Evolutionary conservation across 768 basidiomycete species (phyloP).

Genomic region (Nevesoporus exiguus): DNA sequence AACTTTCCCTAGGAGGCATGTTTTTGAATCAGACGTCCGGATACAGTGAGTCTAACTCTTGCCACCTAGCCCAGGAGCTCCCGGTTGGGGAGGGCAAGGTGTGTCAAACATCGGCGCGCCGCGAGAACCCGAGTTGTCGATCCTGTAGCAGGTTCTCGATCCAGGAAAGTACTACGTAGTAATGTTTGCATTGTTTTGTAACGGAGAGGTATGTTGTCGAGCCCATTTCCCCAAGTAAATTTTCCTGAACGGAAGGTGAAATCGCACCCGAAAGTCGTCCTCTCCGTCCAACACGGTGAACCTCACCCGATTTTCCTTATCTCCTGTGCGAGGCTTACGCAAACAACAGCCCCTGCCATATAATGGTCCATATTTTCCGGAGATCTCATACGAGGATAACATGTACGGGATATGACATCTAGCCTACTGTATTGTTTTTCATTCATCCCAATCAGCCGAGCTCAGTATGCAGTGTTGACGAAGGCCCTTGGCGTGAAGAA

Average conservation of each 20-base stretch:
- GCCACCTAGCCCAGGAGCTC: constrained; percentile 39
- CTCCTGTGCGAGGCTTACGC: not conserved
- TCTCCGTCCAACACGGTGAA: constrained; percentile 59
- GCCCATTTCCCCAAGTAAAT: not conserved
- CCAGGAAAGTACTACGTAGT: constrained; percentile 53
- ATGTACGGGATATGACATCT: constrained; percentile 34
- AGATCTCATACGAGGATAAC: constrained; percentile 56
- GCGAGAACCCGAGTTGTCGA: not conserved
- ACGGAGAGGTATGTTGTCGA: constrained; percentile 46
- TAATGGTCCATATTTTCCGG: constrained; percentile 58
- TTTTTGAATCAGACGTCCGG: not conserved
- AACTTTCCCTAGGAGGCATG: constrained; percentile 44
- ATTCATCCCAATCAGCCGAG: constrained; percentile 38
- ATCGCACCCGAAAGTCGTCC: constrained; percentile 38
- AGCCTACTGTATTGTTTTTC: not conserved
- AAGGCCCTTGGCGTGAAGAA: constrained; percentile 43
- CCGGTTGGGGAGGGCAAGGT: constrained; percentile 52
- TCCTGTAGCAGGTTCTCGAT: constrained; percentile 39
- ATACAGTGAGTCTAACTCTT: not conserved
- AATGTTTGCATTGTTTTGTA: constrained; percentile 55
- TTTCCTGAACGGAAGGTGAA: not conserved
- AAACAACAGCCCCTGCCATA: constrained; percentile 45
- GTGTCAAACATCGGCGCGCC: not conserved
- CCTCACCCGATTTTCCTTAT: no score
- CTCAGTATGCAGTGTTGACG: constrained; percentile 52